These are phyloP conservation scores for Pythium apleroticum DNA, from an alignment of 352 stramenopile species.

Conservation along the genomic window DNA sequence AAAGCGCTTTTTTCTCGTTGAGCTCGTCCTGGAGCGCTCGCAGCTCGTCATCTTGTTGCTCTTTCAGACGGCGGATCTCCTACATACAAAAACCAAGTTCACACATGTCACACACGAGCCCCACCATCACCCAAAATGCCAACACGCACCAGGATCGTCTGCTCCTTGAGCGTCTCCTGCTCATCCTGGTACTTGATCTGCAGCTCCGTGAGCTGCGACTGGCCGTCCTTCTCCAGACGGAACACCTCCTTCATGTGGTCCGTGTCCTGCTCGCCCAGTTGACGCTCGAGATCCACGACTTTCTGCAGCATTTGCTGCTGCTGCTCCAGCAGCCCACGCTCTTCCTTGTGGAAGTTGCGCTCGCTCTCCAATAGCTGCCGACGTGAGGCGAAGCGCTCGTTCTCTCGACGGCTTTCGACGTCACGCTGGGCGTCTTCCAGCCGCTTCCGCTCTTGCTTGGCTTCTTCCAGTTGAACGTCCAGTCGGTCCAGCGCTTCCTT, in stretches of 20 bases:
- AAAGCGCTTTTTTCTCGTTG: slow-evolving; percentile 46
- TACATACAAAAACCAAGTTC: slow-evolving; percentile 25
- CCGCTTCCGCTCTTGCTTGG: slow-evolving; percentile 53
- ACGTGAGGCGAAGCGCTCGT: slow-evolving; percentile 46
- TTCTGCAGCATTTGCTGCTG: slow-evolving; percentile 66
- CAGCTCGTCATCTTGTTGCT: slow-evolving; percentile 58
- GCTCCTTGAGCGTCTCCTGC: slow-evolving; percentile 60
- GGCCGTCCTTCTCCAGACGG: slow-evolving; percentile 53
- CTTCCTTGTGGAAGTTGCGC: slow-evolving; percentile 65
- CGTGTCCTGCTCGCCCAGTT: slow-evolving; percentile 63
- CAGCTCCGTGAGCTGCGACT: slow-evolving; percentile 43
- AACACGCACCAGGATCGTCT: slow-evolving; percentile 46
- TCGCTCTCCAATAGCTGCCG: slow-evolving; percentile 62
- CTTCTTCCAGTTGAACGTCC: slow-evolving; percentile 50
- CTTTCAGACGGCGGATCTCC: slow-evolving; percentile 61
- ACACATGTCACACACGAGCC: slow-evolving; percentile 6
- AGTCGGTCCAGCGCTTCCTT: slow-evolving; percentile 57
- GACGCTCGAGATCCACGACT: slow-evolving; percentile 59
- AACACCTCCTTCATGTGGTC: slow-evolving; percentile 69
- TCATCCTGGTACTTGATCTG: slow-evolving; percentile 50
- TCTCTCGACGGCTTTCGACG: slow-evolving; percentile 43
- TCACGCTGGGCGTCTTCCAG: slow-evolving; percentile 43
- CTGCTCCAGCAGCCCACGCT: slow-evolving; percentile 58
- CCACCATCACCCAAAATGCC: background rate
- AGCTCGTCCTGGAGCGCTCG: slow-evolving; percentile 45